A percentile compares a stretch with the other conserved stretches of the same genome.
These are phyloP conservation scores for Rhodosporidiobolus sp. DNA, from an alignment of 768 basidiomycete genomes.

Conservation along the genomic window DNA sequence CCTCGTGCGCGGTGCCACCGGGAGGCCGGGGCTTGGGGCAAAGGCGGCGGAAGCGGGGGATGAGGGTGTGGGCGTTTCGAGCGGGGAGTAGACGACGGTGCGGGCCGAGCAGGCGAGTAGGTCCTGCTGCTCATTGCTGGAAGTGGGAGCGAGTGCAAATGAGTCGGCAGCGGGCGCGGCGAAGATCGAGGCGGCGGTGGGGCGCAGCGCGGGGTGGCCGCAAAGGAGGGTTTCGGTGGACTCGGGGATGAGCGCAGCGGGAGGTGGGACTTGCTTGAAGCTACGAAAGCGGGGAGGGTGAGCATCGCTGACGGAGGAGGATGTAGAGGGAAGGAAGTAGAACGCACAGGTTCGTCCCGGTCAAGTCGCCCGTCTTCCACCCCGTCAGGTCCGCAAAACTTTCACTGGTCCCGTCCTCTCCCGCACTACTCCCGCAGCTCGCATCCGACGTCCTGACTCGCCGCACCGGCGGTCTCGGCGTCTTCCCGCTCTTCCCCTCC, in stretches of 20 bases:
- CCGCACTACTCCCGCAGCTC: neutral
- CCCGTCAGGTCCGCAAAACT: neutral
- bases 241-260: conserved; percentile 8
- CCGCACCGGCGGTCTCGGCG: neutral
- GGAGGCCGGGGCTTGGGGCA: neutral
- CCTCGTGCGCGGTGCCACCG: neutral
- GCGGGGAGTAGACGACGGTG: neutral
- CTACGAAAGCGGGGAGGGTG: neutral
- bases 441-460: neutral
- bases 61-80: neutral
- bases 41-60: neutral
- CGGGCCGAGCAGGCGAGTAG: conserved; percentile 13
- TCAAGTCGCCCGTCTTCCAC: neutral
- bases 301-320: no score
- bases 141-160: neutral
- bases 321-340: neutral
- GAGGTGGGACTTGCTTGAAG: conserved; percentile 23
- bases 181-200: neutral
- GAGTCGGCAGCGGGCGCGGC: neutral
- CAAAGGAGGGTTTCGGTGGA: conserved; percentile 23
- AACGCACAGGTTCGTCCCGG: conserved; percentile 1
- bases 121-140: neutral
- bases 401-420: neutral
- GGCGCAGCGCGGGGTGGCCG: neutral
- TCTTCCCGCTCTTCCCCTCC: neutral